Conservation (phyloP, 768 basidiomycete genomes). For the Cystofilobasidium ferigula region DNA sequence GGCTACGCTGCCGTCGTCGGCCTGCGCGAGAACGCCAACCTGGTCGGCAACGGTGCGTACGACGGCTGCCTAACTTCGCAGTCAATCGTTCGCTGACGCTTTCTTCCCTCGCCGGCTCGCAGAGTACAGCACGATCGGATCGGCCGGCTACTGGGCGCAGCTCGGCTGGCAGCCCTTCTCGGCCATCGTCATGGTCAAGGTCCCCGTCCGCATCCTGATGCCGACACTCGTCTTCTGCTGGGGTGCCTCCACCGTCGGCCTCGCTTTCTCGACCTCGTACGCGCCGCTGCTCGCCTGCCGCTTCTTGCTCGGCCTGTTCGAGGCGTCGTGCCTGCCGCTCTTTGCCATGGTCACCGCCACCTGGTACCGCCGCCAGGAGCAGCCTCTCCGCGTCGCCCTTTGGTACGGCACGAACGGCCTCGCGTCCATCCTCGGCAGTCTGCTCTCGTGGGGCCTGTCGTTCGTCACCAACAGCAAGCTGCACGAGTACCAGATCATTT, state of each 20-base stretch:
- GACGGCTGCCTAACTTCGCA: too few relatives aligned
- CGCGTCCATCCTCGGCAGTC: constrained; percentile 43
- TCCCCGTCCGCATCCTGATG: constrained; percentile 32
- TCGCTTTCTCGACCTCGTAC: constrained; percentile 32
- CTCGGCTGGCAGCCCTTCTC: constrained; percentile 32
- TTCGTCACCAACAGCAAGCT: constrained; percentile 39
- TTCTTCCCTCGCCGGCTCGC: neutral
- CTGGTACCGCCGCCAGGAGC: constrained; percentile 33
- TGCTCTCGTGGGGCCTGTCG: constrained; percentile 43
- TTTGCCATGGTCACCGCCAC: constrained; percentile 37
- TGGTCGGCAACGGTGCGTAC: constrained; percentile 14
- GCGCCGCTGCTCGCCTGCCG: constrained; percentile 33
- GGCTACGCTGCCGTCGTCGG: constrained; percentile 31
- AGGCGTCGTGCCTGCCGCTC: constrained; percentile 37
- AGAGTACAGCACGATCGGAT: constrained; percentile 27
- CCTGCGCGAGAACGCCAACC: constrained; percentile 26
- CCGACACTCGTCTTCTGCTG: constrained; percentile 29
- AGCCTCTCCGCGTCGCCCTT: constrained; percentile 29
- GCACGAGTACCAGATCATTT: constrained; percentile 44
- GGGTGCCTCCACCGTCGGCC: constrained; percentile 28
- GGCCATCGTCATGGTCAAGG: constrained; percentile 32
- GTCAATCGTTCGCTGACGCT: neutral
- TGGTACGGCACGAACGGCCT: constrained; percentile 41
- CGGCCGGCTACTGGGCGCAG: constrained; percentile 29
- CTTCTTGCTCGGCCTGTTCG: constrained; percentile 39